Evolutionary conservation across 2,329 filamentous ascomycete genomes (phyloP).

Genomic region (Trichoderma guizhouense): DNA sequence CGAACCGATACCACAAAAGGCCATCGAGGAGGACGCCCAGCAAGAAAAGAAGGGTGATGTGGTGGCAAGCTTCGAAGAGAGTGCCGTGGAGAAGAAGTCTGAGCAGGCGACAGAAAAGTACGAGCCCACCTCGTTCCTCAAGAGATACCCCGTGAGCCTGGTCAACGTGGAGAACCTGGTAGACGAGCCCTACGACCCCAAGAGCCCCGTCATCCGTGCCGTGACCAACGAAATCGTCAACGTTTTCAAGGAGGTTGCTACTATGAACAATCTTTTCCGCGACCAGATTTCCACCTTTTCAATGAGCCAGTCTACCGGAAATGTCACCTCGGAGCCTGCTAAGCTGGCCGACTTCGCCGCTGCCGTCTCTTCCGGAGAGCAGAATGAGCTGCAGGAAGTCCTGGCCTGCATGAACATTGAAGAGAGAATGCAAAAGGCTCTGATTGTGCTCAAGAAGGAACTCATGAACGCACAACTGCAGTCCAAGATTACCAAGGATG

Average conservation of each 20-base stretch:
- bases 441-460: constrained; percentile 94
- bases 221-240: constrained; percentile 98
- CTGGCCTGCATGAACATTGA: constrained; percentile 87
- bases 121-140: constrained; percentile 86
- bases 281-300: constrained; percentile 98
- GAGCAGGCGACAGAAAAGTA: constrained; percentile 57
- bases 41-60: constrained; percentile 84
- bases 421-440: constrained; percentile 83
- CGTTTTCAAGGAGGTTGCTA: constrained; percentile 95
- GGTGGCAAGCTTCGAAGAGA: constrained; percentile 94
- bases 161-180: constrained; percentile 92
- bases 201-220: constrained; percentile 82
- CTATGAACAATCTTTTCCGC: constrained; percentile 89
- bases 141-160: constrained; percentile 86
- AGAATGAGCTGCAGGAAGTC: constrained; percentile 88
- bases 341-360: constrained; percentile 97
- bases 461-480: constrained; percentile 97
- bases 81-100: constrained; percentile 57
- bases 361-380: constrained; percentile 90
- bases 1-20: constrained; percentile 58
- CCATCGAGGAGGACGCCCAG: constrained; percentile 48
- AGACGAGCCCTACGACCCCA: constrained; percentile 87
- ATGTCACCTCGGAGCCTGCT: constrained; percentile 89
- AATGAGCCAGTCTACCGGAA: constrained; percentile 90
- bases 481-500: constrained; percentile 96